Evolutionary conservation across 176 grass and related monocot genomes (phyloP).

Genomic region (Cenchrus americanus): DNA sequence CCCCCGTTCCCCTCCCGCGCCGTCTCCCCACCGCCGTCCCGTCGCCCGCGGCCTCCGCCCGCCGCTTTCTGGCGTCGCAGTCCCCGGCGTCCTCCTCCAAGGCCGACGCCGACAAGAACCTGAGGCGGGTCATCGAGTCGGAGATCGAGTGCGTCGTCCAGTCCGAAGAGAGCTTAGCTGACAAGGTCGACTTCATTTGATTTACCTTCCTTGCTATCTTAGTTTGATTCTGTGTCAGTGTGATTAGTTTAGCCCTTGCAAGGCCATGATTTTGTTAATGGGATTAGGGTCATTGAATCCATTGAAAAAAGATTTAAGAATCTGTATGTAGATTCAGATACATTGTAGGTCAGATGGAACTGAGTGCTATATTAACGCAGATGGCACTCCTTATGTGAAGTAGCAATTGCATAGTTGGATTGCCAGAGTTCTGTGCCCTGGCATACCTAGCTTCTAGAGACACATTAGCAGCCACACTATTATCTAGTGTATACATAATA

Average conservation of each 20-base stretch:
- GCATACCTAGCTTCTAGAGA: neutral
- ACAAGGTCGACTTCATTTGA: conserved; percentile 36
- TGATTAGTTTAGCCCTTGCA: neutral
- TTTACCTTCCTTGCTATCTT: neutral
- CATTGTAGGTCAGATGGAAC: neutral
- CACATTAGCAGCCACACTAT: too few species aligned
- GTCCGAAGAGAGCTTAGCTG: conserved; percentile 35
- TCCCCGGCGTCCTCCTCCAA: conserved; percentile 35
- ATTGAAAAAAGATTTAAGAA: neutral
- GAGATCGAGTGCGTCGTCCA: conserved; percentile 63
- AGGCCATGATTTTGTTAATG: neutral
- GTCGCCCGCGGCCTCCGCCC: neutral
- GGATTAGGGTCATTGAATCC: too few species aligned
- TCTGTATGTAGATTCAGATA: neutral
- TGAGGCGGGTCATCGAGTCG: conserved; percentile 65
- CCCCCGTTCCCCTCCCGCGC: conserved; percentile 15
- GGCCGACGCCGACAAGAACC: conserved; percentile 59
- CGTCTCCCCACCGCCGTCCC: conserved; percentile 11
- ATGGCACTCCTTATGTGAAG: neutral
- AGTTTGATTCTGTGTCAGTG: neutral
- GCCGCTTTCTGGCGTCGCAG: conserved; percentile 51
- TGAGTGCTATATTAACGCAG: neutral
- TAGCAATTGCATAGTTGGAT: neutral
- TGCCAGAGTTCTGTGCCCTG: neutral
- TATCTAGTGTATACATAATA: neutral